Conservation (phyloP, 495 filamentous ascomycete genomes). For the Tuber microsphaerosporum region DNA sequence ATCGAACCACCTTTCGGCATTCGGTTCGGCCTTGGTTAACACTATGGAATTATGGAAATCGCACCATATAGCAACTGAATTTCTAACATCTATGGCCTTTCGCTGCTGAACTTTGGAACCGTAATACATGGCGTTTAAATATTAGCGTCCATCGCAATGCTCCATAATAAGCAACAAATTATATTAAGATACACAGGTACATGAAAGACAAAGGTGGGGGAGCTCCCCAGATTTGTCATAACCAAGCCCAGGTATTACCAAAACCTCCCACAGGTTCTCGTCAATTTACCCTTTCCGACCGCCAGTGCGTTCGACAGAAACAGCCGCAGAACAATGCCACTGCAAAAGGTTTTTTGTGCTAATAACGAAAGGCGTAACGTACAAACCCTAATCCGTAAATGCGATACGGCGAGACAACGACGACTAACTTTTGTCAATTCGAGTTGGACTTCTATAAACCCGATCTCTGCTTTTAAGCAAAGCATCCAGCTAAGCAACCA, state of each 20-base stretch:
- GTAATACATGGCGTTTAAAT: not conserved
- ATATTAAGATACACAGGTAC: not conserved
- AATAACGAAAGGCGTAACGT: not conserved
- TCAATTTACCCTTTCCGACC: not conserved
- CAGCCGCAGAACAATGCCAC: not conserved
- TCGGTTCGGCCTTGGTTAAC: not conserved
- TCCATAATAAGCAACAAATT: not conserved
- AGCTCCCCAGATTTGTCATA: not conserved
- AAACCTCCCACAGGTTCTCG: not conserved
- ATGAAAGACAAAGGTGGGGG: not conserved
- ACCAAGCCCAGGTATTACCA: not conserved
- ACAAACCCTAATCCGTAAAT: not conserved
- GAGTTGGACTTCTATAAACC: not conserved
- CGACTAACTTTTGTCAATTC: not conserved
- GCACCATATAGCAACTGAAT: not conserved
- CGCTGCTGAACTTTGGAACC: not conserved
- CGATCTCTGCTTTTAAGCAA: not conserved
- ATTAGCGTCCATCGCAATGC: not conserved
- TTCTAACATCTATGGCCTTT: not conserved
- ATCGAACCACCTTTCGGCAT: not conserved
- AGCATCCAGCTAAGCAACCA: conserved; percentile 11
- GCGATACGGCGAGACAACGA: not conserved
- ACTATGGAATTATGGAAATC: not conserved
- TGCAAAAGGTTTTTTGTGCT: not conserved
- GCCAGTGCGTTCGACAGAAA: not conserved